Conservation (phyloP, 192 early-diverging fungal species). For the Coemansia sp. region DNA sequence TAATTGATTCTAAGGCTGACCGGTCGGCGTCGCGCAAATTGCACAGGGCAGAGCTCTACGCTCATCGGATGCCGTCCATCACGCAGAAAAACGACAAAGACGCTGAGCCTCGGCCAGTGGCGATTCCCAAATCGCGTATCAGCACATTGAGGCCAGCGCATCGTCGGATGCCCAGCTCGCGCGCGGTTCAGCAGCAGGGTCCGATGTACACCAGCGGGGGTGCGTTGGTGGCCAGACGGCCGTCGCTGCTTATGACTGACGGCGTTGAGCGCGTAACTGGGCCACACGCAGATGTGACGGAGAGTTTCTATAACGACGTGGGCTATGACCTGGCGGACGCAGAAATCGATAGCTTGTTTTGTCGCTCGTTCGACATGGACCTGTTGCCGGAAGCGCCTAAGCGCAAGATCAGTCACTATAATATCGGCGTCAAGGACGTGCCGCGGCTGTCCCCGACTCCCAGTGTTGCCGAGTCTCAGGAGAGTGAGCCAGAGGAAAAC, state of each 20-base stretch:
- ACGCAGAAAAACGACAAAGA: background rate
- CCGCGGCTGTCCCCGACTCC: conserved; percentile 17
- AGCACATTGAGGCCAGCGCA: conserved; percentile 38
- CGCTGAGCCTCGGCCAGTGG: conserved; percentile 23
- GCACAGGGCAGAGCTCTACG: conserved; percentile 5
- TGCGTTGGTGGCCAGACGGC: conserved; percentile 23
- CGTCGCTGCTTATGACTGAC: conserved; percentile 10
- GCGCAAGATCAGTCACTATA: conserved; percentile 37
- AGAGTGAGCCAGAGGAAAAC: background rate
- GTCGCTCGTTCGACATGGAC: conserved; percentile 46
- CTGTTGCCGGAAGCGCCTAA: conserved; percentile 43
- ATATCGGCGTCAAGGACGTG: conserved; percentile 32
- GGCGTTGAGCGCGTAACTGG: conserved; percentile 1
- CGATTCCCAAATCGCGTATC: conserved; percentile 37
- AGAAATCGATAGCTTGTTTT: conserved; percentile 32
- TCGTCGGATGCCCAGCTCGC: conserved; percentile 46
- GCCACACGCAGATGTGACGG: conserved; percentile 5
- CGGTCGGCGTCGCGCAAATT: conserved; percentile 1
- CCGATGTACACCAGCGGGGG: conserved; percentile 20
- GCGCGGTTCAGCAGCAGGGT: conserved; percentile 18
- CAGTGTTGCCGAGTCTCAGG: background rate
- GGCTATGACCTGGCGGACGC: conserved; percentile 40
- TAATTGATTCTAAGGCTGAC: background rate
- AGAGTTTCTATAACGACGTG: conserved; percentile 36
- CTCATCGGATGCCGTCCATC: background rate